phyloP scores from a whole-genome alignment of 495 filamentous ascomycete species.

The Xylaria palmicola region DNA sequence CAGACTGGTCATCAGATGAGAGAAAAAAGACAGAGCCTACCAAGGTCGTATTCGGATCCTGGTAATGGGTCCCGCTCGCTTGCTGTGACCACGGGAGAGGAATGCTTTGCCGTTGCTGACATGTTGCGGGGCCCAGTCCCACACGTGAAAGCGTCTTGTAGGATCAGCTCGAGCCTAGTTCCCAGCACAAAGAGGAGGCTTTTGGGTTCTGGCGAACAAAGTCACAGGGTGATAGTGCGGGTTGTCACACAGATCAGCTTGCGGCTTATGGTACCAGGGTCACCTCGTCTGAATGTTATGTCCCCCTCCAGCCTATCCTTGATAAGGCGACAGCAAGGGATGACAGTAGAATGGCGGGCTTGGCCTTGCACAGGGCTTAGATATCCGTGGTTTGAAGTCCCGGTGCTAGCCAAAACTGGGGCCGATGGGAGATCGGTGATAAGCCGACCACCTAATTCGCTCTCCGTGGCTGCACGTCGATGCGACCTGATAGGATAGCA shows the following conservation, averaged over 20 bases:
- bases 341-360: not conserved
- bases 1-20: not conserved
- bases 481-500: not conserved
- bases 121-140: not conserved
- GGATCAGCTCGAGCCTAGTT: not conserved
- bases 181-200: not conserved
- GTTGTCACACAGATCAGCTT: not conserved
- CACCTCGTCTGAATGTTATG: not conserved
- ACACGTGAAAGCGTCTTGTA: not conserved
- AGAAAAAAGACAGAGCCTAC: slow-evolving; percentile 1
- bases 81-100: not conserved
- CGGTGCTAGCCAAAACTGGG: not conserved
- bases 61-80: slow-evolving; percentile 25
- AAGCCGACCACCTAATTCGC: not conserved
- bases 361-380: not conserved
- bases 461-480: not conserved
- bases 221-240: not conserved
- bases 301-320: not conserved
- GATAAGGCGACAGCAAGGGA: not conserved
- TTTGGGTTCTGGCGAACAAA: not conserved
- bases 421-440: not conserved
- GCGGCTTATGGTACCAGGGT: not conserved
- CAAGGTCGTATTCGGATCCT: not conserved
- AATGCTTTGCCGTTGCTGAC: slow-evolving; percentile 1
- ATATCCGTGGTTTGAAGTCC: not conserved